Evolutionary conservation across 2,329 filamentous ascomycete genomes (phyloP), one percentile per base, ranked within the genome.

Genomic region (Pseudogymnoascus sp.): DNA sequence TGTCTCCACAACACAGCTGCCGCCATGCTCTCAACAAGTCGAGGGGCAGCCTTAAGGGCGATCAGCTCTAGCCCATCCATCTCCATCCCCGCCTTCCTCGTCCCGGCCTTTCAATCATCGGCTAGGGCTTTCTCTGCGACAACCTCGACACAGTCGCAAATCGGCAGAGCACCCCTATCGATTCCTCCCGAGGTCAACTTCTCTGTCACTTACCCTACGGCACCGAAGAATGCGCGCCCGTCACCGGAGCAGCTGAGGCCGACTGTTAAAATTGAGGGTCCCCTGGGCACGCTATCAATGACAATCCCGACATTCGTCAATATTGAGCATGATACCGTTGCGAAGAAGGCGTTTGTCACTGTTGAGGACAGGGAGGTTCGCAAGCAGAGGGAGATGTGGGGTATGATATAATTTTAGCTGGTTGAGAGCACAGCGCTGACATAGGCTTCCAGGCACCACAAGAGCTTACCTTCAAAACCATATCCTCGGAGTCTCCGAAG

Each of bases 341-440:
- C 80, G 29, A 80, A 82, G 67, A 88, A 87, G 70, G 84, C 87
- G 9, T 80, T 80, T 33, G 77, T 99, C 67, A 84, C 80, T 61
- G 85, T 99, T 9, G 75, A 87, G 70, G 83, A 97, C 74, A 75
- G 79, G 15, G 77, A 84, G 15, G 75, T 85, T 60, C 87, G 87
- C 77, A 80, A 89, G 65, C 93, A 97, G 76, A 87, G 87, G 72
- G 89, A 89, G 75, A 97, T 97, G 92, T 97, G 94, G 94, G 94
- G 93, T 96, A 70, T 60, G 65, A 8, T 40, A 74, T 63, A 81
- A 77, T 5, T 5, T 45, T 52, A 63, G 60, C 36, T 33, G 3
- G 58, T 59, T 27, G 18, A 59, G 33, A 31, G 25, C 33, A 25
- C n/a, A 39, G 36, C 25, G 62, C 67, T 72, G 59, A 74, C 68